Evolutionary conservation across 2,329 filamentous ascomycete species (phyloP).

Genomic region (Chaetoscypha palmicola): DNA sequence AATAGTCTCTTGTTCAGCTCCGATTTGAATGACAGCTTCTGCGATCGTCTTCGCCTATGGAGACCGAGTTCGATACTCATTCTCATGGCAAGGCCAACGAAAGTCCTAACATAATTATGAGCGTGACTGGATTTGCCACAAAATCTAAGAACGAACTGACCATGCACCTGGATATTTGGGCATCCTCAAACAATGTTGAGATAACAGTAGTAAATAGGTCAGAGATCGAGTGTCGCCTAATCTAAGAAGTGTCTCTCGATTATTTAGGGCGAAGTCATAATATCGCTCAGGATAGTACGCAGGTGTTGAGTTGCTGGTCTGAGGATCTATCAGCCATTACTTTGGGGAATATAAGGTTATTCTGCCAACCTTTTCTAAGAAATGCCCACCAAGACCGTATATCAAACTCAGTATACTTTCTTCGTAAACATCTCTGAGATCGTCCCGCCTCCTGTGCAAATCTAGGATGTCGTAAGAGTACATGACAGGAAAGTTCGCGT

Average conservation of each 20-base stretch:
- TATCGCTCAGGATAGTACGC: neutral
- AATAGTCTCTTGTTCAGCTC: conserved; percentile 34
- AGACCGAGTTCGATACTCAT: conserved; percentile 44
- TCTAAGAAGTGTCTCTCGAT: conserved; percentile 4
- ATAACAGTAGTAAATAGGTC: conserved; percentile 8
- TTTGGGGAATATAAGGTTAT: conserved; percentile 1
- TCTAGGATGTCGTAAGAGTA: conserved; percentile 7
- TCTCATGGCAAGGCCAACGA: conserved; percentile 41
- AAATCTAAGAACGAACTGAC: neutral
- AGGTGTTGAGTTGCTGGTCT: neutral
- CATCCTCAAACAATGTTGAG: conserved; percentile 6
- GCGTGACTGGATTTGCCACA: no score
- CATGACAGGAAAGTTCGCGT: conserved; percentile 8
- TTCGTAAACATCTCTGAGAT: conserved; percentile 5
- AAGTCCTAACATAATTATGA: conserved; percentile 7
- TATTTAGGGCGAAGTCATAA: conserved; percentile 6
- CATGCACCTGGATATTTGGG: conserved; percentile 11
- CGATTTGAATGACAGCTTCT: conserved; percentile 3
- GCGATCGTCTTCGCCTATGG: conserved; percentile 33
- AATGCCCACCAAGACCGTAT: conserved; percentile 10
- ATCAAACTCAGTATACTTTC: conserved; percentile 10
- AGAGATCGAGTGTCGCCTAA: conserved; percentile 6
- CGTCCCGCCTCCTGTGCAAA: conserved; percentile 6
- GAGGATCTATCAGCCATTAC: neutral
- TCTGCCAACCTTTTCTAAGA: conserved; percentile 7